These are phyloP conservation scores for Aspergillus sp. DNA, from an alignment of 2,329 filamentous ascomycete species.

Conservation along the genomic window DNA sequence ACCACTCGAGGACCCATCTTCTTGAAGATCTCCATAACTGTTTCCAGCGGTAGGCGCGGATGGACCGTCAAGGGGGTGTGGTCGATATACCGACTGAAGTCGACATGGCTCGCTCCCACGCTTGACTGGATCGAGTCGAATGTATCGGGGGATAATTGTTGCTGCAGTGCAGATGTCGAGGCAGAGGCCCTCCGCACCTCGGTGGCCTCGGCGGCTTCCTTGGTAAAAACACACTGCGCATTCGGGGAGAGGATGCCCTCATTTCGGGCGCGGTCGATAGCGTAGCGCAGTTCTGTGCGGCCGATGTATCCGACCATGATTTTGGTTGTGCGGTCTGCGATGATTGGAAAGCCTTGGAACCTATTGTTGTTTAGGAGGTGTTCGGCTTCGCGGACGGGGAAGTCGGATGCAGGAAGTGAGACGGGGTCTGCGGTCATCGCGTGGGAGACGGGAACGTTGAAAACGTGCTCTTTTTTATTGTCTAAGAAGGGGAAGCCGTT, in stretches of 20 bases:
- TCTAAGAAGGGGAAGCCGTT: slow-evolving; percentile 95
- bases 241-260: slow-evolving; percentile 57
- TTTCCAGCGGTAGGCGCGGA: slow-evolving; percentile 83
- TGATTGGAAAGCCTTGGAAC: slow-evolving; percentile 88
- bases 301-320: slow-evolving; percentile 86
- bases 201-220: slow-evolving; percentile 40
- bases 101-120: slow-evolving; percentile 52
- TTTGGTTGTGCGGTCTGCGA: slow-evolving; percentile 63
- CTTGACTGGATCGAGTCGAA: slow-evolving; percentile 54
- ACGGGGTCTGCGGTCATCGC: slow-evolving; percentile 76
- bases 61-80: slow-evolving; percentile 84
- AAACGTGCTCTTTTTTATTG: slow-evolving; percentile 94
- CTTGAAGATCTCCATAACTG: slow-evolving; percentile 96
- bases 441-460: slow-evolving; percentile 84
- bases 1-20: slow-evolving; percentile 95
- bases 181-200: slow-evolving; percentile 21
- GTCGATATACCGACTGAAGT: slow-evolving; percentile 84
- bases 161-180: slow-evolving; percentile 7
- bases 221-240: slow-evolving; percentile 65
- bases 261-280: slow-evolving; percentile 68
- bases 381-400: slow-evolving; percentile 70
- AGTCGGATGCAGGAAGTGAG: slow-evolving; percentile 63
- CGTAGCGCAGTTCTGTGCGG: slow-evolving; percentile 82
- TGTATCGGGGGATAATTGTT: slow-evolving; percentile 38
- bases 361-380: slow-evolving; percentile 65